Percentiles rank a stretch among this genome's conserved stretches.
Evolutionary conservation across 2,329 filamentous ascomycete species (phyloP).

Genomic region (Stromatinia cepivora): DNA sequence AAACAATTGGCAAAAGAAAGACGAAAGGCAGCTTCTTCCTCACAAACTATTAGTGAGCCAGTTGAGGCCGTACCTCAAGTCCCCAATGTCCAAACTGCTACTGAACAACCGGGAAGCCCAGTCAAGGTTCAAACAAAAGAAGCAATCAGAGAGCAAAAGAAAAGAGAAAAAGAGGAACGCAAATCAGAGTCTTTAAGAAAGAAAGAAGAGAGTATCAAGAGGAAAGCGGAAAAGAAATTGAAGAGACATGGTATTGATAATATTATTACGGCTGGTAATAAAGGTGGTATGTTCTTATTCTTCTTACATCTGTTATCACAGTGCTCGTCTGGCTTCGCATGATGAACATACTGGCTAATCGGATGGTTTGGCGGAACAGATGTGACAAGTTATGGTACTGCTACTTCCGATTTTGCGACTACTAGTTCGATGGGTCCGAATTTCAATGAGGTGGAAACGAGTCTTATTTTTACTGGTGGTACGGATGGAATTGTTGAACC

Average conservation of each 20-base stretch:
- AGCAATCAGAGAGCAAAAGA: constrained; percentile 31
- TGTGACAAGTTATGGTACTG: background rate
- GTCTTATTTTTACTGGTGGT: background rate
- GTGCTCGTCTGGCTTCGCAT: background rate
- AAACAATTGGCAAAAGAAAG: background rate
- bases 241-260: background rate
- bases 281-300: background rate
- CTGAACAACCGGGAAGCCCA: background rate
- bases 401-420: background rate
- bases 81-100: background rate
- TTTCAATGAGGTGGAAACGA: background rate
- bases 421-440: background rate
- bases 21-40: constrained; percentile 1
- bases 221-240: background rate
- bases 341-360: background rate
- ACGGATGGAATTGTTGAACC: background rate
- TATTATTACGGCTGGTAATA: background rate
- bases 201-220: background rate
- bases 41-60: background rate
- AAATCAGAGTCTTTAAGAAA: constrained; percentile 28
- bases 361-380: background rate
- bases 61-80: background rate
- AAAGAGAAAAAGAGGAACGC: constrained; percentile 30
- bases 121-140: constrained; percentile 27
- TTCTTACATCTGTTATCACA: background rate